phyloP scores from a whole-genome alignment of 2,329 filamentous ascomycete genomes.

The Pseudopyrenochaeta lycopersici region DNA sequence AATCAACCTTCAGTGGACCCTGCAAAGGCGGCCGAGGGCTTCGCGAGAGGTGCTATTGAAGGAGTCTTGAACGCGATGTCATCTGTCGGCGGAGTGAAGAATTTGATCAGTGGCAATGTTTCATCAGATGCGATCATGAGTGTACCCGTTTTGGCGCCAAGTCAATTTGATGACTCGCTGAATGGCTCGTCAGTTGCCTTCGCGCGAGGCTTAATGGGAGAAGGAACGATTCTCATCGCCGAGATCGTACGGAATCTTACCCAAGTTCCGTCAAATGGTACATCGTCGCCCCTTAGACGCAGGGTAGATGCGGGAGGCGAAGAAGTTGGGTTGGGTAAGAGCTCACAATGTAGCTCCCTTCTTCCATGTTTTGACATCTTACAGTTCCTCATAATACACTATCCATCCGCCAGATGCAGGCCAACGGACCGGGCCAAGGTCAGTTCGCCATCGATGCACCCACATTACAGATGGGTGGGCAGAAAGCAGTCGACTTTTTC shows the following conservation, averaged over 20 bases:
- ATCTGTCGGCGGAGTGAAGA: conserved; percentile 35
- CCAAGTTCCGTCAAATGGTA: conserved; percentile 5
- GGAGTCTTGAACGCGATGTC: conserved; percentile 34
- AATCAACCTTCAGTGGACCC: conserved; percentile 17
- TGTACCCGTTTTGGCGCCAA: conserved; percentile 24
- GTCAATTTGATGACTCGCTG: conserved; percentile 35
- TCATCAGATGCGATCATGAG: conserved; percentile 26
- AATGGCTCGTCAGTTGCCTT: conserved; percentile 37
- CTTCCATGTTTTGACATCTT: neutral
- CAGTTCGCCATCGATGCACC: conserved; percentile 28
- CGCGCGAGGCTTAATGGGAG: conserved; percentile 33
- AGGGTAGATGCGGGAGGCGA: neutral
- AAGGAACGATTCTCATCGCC: conserved; percentile 34
- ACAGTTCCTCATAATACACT: conserved; percentile 22
- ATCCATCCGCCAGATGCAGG: conserved; percentile 15
- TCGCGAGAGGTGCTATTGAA: conserved; percentile 37
- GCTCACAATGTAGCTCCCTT: neutral
- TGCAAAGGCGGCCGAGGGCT: conserved; percentile 36
- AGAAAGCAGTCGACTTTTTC: conserved; percentile 25
- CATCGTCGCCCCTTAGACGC: conserved; percentile 6
- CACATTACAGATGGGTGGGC: conserved; percentile 27
- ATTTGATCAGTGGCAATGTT: conserved; percentile 35
- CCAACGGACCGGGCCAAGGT: neutral
- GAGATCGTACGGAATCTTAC: conserved; percentile 29
- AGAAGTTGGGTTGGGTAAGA: conserved; percentile 26